Evolutionary conservation across 768 basidiomycete species (phyloP).

Genomic region (Panus rudis): DNA sequence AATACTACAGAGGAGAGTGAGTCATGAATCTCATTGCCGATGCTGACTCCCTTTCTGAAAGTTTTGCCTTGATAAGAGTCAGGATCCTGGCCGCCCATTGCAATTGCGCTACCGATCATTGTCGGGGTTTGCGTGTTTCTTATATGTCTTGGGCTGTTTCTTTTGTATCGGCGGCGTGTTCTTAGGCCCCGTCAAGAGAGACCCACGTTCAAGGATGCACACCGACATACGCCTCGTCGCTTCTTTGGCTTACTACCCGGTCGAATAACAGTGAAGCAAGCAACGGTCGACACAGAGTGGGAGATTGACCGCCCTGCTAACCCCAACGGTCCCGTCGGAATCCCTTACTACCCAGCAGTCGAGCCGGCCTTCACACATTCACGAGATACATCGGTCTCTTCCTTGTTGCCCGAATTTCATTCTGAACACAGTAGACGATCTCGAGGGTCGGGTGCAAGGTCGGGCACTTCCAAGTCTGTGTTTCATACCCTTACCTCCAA

Average conservation of each 20-base stretch:
- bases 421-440: too few species aligned
- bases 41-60: background rate
- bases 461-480: background rate
- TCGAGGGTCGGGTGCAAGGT: background rate
- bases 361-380: constrained; percentile 2
- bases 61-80: background rate
- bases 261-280: constrained; percentile 2
- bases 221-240: constrained; percentile 10
- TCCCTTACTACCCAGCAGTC: background rate
- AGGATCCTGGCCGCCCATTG: constrained; percentile 16
- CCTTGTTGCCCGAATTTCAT: constrained; percentile 2
- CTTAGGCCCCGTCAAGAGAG: constrained; percentile 6
- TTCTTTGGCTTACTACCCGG: constrained; percentile 15
- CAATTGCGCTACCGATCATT: constrained; percentile 29
- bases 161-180: constrained; percentile 18
- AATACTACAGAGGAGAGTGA: constrained; percentile 5
- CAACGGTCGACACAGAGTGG: constrained; percentile 9
- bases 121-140: constrained; percentile 25
- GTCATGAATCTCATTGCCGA: background rate
- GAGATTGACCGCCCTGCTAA: constrained; percentile 12
- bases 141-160: constrained; percentile 15
- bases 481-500: constrained; percentile 4
- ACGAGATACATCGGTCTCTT: constrained; percentile 6
- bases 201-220: constrained; percentile 3
- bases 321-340: background rate